Percentiles rank a stretch among this genome's conserved stretches.
Evolutionary conservation across 371 early-diverging fungal species (phyloP).

Genomic region (Batkoa obscura): DNA sequence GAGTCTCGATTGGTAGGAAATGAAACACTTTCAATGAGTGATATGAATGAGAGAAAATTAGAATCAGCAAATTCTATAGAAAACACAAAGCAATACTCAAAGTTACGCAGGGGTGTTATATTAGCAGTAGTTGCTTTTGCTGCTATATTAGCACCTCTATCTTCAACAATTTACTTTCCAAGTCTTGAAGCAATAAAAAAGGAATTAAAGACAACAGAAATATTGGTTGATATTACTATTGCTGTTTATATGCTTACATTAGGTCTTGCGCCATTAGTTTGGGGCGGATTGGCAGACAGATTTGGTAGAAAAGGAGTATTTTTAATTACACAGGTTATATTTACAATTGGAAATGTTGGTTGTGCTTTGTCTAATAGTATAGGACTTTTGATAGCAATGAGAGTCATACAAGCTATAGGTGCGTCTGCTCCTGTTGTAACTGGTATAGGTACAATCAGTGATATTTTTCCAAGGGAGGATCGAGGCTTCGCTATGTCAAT

Average conservation of each 20-base stretch:
- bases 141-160: constrained; percentile 1
- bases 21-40: too few species aligned
- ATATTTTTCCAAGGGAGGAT: constrained; percentile 17
- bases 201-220: constrained; percentile 24
- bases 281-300: constrained; percentile 45
- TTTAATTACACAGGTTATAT: constrained; percentile 27
- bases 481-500: constrained; percentile 34
- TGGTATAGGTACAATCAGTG: constrained; percentile 48
- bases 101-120: not conserved
- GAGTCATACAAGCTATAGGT: constrained; percentile 44
- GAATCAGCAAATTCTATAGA: too few species aligned
- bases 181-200: constrained; percentile 22
- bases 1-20: too few species aligned
- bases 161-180: constrained; percentile 17
- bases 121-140: not conserved
- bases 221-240: constrained; percentile 28
- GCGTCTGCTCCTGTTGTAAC: constrained; percentile 46
- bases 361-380: constrained; percentile 33
- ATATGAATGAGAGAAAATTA: too few species aligned
- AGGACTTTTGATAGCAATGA: constrained; percentile 27
- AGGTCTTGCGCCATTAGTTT: constrained; percentile 39
- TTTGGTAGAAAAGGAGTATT: constrained; percentile 44
- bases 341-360: constrained; percentile 31
- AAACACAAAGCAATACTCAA: not conserved
- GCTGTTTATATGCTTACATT: constrained; percentile 28